Conservation (phyloP, 768 basidiomycete genomes). For the Termitomyces sp. region DNA sequence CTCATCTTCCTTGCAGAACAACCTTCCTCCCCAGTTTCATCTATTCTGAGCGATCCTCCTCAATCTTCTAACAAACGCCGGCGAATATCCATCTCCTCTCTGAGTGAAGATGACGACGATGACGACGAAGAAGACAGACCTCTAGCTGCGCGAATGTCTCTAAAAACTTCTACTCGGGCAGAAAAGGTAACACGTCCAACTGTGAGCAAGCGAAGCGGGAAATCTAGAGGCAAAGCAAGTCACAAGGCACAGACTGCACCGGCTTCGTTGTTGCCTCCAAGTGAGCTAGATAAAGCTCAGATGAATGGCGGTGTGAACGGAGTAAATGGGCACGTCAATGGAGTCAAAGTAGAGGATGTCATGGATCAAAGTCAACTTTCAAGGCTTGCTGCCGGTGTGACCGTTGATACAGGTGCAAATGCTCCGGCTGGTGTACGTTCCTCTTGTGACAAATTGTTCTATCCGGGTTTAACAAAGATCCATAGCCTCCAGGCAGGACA, state of each 20-base stretch:
- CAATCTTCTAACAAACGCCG: constrained; percentile 45
- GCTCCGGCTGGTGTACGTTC: constrained; percentile 40
- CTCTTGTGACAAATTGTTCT: background rate
- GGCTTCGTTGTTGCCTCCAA: constrained; percentile 30
- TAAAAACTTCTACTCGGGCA: constrained; percentile 21
- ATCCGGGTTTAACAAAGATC: background rate
- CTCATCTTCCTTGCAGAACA: constrained; percentile 20
- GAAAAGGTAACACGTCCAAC: constrained; percentile 23
- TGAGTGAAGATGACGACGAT: constrained; percentile 43
- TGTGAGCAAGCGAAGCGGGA: constrained; percentile 19
- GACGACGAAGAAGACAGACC: constrained; percentile 59
- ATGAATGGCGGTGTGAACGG: constrained; percentile 39
- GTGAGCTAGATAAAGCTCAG: constrained; percentile 29
- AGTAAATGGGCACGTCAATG: constrained; percentile 38
- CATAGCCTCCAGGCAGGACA: constrained; percentile 47
- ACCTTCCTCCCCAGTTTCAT: constrained; percentile 42
- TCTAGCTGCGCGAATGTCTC: constrained; percentile 40
- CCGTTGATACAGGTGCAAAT: constrained; percentile 30
- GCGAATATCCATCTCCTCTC: constrained; percentile 45
- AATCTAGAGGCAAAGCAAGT: constrained; percentile 55
- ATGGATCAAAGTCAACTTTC: constrained; percentile 75
- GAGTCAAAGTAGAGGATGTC: constrained; percentile 71
- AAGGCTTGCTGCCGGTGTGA: constrained; percentile 74
- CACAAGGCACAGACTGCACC: constrained; percentile 55
- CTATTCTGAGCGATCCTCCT: constrained; percentile 42